Evolutionary conservation across 164 flowering plant species (phyloP).

Genomic region (Annona cherimola): DNA sequence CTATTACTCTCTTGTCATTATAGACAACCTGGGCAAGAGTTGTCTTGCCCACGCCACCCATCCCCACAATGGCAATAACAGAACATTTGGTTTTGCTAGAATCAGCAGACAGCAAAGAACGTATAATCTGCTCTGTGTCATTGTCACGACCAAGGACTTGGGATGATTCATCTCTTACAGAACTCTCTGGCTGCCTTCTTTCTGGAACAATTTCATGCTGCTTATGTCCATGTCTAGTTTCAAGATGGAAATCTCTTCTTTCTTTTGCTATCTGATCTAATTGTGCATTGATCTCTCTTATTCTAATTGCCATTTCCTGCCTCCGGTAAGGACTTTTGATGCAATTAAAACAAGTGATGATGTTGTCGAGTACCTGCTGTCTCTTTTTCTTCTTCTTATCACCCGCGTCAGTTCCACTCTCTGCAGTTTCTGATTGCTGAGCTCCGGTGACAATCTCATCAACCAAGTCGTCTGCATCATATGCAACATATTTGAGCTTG

Average conservation of each 20-base stretch:
- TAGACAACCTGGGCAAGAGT: constrained; percentile 13
- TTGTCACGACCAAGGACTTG: constrained; percentile 9
- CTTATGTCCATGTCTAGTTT: background rate
- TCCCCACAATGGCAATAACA: constrained; percentile 10
- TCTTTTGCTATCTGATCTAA: constrained; percentile 7
- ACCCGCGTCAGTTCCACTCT: background rate
- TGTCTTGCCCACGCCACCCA: constrained; percentile 15
- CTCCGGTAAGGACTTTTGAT: background rate
- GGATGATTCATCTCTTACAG: background rate
- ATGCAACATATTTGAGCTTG: background rate
- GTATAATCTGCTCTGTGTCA: constrained; percentile 1
- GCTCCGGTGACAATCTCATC: constrained; percentile 5
- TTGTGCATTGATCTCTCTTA: background rate
- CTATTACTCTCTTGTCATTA: background rate
- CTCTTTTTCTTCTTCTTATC: no score
- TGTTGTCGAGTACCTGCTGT: background rate
- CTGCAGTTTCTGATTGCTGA: background rate
- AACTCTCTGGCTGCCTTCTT: background rate
- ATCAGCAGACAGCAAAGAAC: background rate
- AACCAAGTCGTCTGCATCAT: background rate
- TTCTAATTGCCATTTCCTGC: background rate
- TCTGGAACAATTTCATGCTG: background rate
- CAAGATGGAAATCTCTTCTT: background rate
- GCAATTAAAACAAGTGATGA: background rate
- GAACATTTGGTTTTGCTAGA: background rate